These are phyloP conservation scores for Comarum palustre DNA, from an alignment of 306 rosid genomes.

Conservation along the genomic window DNA sequence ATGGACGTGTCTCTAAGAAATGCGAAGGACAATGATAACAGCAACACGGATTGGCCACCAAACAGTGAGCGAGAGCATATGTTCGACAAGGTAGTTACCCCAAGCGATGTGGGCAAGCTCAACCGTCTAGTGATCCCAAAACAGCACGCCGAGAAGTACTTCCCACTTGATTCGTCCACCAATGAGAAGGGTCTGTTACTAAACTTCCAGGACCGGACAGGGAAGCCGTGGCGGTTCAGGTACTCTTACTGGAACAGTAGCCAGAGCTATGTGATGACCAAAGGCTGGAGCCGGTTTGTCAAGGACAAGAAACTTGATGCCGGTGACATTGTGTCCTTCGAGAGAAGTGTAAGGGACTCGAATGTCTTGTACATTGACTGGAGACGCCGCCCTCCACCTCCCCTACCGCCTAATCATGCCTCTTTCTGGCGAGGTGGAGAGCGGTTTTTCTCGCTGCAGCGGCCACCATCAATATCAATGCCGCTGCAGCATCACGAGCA, in stretches of 20 bases:
- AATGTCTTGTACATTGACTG: constrained; percentile 64
- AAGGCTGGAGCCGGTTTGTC: constrained; percentile 91
- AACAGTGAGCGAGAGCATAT: constrained; percentile 64
- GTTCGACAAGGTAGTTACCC: constrained; percentile 86
- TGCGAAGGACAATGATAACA: neutral
- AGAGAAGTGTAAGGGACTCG: constrained; percentile 50
- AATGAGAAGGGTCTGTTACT: constrained; percentile 62
- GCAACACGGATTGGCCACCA: constrained; percentile 5
- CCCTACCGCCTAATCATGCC: neutral
- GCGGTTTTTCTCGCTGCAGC: constrained; percentile 35
- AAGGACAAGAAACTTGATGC: constrained; percentile 83
- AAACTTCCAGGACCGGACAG: constrained; percentile 66
- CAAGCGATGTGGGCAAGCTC: constrained; percentile 88
- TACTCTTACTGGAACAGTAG: constrained; percentile 92
- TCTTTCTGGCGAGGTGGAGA: constrained; percentile 3
- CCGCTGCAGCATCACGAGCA: constrained; percentile 29
- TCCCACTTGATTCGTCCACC: constrained; percentile 59
- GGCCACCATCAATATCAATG: neutral
- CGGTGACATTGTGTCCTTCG: constrained; percentile 77
- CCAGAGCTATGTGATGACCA: constrained; percentile 94
- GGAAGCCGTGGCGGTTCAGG: constrained; percentile 77
- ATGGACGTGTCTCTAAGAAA: constrained; percentile 10
- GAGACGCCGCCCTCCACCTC: constrained; percentile 43
- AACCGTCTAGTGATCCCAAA: constrained; percentile 84
- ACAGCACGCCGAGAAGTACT: constrained; percentile 76